phyloP scores from a whole-genome alignment of 1,139 yeast genomes.

The Diutina mesorugosa region DNA sequence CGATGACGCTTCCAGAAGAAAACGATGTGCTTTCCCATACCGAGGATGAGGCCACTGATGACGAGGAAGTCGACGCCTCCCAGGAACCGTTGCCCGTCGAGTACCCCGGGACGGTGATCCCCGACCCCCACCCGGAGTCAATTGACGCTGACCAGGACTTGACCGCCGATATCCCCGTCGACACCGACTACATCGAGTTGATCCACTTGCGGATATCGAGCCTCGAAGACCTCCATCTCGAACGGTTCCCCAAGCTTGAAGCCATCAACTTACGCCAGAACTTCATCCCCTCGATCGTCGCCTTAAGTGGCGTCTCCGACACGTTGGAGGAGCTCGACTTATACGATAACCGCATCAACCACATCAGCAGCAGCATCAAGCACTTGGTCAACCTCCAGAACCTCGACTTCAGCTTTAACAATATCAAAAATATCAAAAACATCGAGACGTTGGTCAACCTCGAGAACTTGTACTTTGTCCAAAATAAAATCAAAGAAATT shows the following conservation, averaged over 20 bases:
- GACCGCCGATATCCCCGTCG: slow-evolving; percentile 47
- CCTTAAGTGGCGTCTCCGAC: slow-evolving; percentile 47
- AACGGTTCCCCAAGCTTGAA: slow-evolving; percentile 44
- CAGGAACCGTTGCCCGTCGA: slow-evolving; percentile 11
- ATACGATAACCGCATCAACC: slow-evolving; percentile 85
- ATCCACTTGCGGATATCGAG: slow-evolving; percentile 68
- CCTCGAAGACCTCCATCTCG: slow-evolving; percentile 51
- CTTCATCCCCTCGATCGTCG: slow-evolving; percentile 59
- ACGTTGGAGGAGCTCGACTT: slow-evolving; percentile 69
- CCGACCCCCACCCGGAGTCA: slow-evolving; percentile 36
- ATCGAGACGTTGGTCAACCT: slow-evolving; percentile 50
- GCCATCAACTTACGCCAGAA: slow-evolving; percentile 75
- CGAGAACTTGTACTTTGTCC: slow-evolving; percentile 71
- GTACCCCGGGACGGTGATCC: slow-evolving; percentile 37
- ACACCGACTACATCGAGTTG: slow-evolving; percentile 58
- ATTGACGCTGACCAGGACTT: slow-evolving; percentile 45
- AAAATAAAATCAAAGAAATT: slow-evolving; percentile 70
- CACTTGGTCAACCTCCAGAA: slow-evolving; percentile 44
- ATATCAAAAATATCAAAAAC: slow-evolving; percentile 77
- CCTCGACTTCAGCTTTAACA: slow-evolving; percentile 84
- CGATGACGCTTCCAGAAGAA: neutral
- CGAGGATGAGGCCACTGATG: slow-evolving; percentile 10
- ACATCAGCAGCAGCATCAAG: slow-evolving; percentile 58
- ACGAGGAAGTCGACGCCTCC: slow-evolving; percentile 16
- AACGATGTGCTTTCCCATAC: slow-evolving; percentile 6